A percentile compares a stretch with the other conserved stretches of the same genome.
Evolutionary conservation across 441 rosid genomes (phyloP).

Genomic region (Populus hybrid): DNA sequence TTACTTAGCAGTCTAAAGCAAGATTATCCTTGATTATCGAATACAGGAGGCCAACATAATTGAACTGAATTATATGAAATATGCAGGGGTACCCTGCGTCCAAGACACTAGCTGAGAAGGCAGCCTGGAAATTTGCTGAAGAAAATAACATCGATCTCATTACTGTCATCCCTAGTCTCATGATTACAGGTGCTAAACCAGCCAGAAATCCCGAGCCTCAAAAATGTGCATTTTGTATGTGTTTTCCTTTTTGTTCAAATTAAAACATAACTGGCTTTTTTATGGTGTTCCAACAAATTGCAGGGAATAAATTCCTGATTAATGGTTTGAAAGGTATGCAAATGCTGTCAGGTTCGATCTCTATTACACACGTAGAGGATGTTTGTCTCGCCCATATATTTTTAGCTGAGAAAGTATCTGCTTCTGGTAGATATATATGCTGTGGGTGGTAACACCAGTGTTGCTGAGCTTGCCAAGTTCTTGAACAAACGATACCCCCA

Average conservation of each 20-base stretch:
- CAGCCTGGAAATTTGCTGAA: constrained; percentile 61
- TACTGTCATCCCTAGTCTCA: constrained; percentile 60
- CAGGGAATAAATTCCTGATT: constrained; percentile 60
- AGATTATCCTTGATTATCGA: neutral
- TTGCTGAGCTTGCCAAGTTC: constrained; percentile 58
- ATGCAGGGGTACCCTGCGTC: constrained; percentile 78
- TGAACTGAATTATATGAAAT: neutral
- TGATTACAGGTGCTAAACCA: constrained; percentile 49
- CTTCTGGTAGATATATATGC: constrained; percentile 82
- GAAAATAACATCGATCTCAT: constrained; percentile 69
- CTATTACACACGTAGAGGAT: constrained; percentile 68
- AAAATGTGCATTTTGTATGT: neutral
- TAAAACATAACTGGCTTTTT: neutral
- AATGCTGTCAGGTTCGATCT: constrained; percentile 74
- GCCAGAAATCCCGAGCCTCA: neutral
- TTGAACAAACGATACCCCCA: constrained; percentile 60
- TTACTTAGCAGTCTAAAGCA: neutral
- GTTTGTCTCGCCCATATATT: constrained; percentile 79
- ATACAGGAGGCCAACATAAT: neutral
- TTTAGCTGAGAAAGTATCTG: constrained; percentile 70
- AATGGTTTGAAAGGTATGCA: constrained; percentile 73
- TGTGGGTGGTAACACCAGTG: constrained; percentile 59
- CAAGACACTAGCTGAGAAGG: constrained; percentile 71
- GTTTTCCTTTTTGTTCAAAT: neutral
- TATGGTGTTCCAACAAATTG: constrained; percentile 1